Evolutionary conservation across 2,329 filamentous ascomycete species (phyloP).

Genomic region (Penicillium freii): DNA sequence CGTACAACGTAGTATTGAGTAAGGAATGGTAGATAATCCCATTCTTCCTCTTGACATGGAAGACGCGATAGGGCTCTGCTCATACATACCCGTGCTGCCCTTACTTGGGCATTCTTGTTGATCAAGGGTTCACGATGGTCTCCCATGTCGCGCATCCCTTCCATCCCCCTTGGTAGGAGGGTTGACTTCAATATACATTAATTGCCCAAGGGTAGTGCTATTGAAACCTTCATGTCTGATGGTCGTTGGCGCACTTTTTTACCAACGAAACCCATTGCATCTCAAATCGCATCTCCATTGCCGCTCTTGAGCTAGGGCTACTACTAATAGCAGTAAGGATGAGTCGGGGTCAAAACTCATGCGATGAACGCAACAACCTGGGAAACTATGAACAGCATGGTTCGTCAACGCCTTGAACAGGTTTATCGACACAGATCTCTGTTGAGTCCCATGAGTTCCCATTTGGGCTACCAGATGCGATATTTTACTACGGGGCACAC

Average conservation of each 20-base stretch:
- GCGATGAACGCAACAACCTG: background rate
- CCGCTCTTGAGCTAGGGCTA: background rate
- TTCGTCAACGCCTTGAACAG: background rate
- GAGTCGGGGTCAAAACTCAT: background rate
- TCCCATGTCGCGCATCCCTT: conserved; percentile 31
- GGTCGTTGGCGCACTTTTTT: background rate
- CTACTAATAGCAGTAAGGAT: background rate
- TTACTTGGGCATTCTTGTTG: conserved; percentile 24
- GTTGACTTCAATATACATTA: conserved; percentile 20
- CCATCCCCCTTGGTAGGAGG: conserved; percentile 18
- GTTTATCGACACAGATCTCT: background rate
- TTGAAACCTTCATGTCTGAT: conserved; percentile 7
- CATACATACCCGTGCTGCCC: conserved; percentile 19
- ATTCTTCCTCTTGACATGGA: background rate
- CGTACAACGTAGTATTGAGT: conserved; percentile 15
- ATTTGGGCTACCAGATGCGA: background rate
- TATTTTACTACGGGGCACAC: background rate
- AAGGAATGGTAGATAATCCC: conserved; percentile 22
- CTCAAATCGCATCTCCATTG: no score
- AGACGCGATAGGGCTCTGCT: background rate
- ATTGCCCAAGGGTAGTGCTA: conserved; percentile 7
- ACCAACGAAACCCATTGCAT: background rate
- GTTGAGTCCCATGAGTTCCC: background rate
- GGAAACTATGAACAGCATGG: background rate
- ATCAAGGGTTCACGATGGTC: conserved; percentile 27